Evolutionary conservation across 345 rosid genomes (phyloP).

Genomic region (Citrus australasica): DNA sequence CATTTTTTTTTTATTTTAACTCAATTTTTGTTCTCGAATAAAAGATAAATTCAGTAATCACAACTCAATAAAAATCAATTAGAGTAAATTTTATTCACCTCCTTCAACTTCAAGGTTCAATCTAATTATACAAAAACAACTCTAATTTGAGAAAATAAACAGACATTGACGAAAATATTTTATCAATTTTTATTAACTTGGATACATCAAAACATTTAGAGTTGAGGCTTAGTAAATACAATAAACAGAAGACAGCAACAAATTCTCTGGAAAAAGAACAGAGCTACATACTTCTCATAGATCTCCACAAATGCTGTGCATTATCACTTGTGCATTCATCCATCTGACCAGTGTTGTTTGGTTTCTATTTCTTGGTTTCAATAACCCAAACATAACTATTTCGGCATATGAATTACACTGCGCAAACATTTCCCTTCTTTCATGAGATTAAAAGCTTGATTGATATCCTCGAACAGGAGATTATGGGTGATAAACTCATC

Average conservation of each 20-base stretch:
- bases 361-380: background rate
- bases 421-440: conserved; percentile 79
- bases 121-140: background rate
- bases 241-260: background rate
- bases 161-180: background rate
- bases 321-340: background rate
- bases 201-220: background rate
- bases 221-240: background rate
- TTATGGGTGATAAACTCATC: conserved; percentile 76
- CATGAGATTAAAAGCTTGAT: conserved; percentile 77
- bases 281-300: background rate
- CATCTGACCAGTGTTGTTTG: background rate
- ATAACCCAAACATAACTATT: conserved; percentile 15
- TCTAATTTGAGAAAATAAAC: background rate
- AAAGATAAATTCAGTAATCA: background rate
- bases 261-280: background rate
- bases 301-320: background rate
- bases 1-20: too few relatives aligned
- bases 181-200: background rate
- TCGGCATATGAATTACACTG: conserved; percentile 78
- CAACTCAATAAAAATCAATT: background rate
- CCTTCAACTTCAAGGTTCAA: background rate
- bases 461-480: conserved; percentile 65
- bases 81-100: background rate
- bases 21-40: background rate